Conservation (phyloP, 1,284 basidiomycete species). For the Chalciporus sp. region DNA sequence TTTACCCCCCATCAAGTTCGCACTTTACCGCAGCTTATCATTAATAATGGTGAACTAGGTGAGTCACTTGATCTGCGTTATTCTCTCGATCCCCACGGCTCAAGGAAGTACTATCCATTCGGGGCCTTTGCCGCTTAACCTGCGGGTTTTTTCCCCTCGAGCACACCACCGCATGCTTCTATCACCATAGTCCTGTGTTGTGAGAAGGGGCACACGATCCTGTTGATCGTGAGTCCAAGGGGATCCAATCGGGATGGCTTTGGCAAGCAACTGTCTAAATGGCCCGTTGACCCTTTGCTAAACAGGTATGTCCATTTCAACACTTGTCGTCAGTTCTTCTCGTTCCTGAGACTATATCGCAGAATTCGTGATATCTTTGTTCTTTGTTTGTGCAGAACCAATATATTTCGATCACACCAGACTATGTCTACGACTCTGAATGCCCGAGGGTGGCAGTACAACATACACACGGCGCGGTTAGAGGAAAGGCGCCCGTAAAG, state of each 20-base stretch:
- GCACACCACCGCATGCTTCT: not conserved
- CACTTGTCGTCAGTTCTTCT: not conserved
- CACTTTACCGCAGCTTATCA: not conserved
- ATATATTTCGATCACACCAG: constrained; percentile 2
- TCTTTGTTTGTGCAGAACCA: too few relatives aligned
- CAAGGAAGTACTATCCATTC: not conserved
- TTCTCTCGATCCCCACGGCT: not conserved
- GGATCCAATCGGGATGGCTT: not conserved
- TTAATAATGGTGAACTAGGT: constrained; percentile 2
- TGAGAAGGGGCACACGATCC: constrained; percentile 4
- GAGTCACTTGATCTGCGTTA: not conserved
- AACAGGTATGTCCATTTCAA: not conserved
- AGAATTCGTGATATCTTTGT: too few relatives aligned
- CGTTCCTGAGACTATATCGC: not conserved
- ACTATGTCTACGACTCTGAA: not conserved
- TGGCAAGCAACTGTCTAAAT: not conserved
- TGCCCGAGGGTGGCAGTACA: too few relatives aligned
- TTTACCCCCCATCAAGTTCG: not conserved
- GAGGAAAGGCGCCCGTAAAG: too few relatives aligned
- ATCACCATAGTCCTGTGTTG: not conserved
- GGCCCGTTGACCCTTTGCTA: not conserved
- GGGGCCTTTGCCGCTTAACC: not conserved
- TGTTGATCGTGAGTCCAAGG: not conserved
- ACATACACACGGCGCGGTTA: too few relatives aligned
- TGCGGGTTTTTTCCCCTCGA: constrained; percentile 1